Conservation (phyloP, 2,329 filamentous ascomycete genomes). For the Aspergillus ruber region DNA sequence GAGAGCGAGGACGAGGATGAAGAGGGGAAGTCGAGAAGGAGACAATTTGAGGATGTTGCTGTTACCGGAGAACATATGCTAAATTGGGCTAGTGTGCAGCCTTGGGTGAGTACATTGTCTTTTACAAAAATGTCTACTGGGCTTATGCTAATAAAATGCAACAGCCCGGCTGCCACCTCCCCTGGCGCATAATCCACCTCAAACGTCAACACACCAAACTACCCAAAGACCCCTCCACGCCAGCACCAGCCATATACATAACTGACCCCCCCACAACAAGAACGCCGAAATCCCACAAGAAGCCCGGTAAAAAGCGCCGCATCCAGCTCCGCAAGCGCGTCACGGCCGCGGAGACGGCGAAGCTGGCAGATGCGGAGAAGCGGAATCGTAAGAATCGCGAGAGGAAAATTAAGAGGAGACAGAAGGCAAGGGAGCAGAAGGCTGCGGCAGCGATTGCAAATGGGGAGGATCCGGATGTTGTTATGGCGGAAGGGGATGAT, state of each 20-base stretch:
- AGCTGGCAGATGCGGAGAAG: constrained; percentile 32
- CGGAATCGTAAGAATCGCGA: constrained; percentile 35
- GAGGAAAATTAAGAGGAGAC: constrained; percentile 32
- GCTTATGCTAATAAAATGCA: not conserved
- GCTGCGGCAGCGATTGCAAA: constrained; percentile 20
- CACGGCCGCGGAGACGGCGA: constrained; percentile 23
- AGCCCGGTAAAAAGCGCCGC: constrained; percentile 39
- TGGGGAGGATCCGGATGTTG: constrained; percentile 6
- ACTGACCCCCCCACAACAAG: constrained; percentile 15
- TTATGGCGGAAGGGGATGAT: constrained; percentile 12
- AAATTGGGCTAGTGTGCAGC: constrained; percentile 18
- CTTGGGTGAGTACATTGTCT: constrained; percentile 27
- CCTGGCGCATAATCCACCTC: constrained; percentile 35
- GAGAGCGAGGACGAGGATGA: constrained; percentile 9
- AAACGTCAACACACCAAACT: constrained; percentile 28
- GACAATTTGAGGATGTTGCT: constrained; percentile 31
- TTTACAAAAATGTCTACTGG: no score
- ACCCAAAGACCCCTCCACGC: constrained; percentile 7
- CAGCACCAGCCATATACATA: no score
- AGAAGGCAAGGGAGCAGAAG: constrained; percentile 32
- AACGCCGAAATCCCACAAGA: constrained; percentile 27
- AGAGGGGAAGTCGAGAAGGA: constrained; percentile 13
- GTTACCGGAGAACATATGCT: constrained; percentile 29
- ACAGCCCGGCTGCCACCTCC: constrained; percentile 36
- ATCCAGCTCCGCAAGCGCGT: constrained; percentile 33